phyloP scores from a whole-genome alignment of 2,329 filamentous ascomycete species.

The Cordyceps militaris region DNA sequence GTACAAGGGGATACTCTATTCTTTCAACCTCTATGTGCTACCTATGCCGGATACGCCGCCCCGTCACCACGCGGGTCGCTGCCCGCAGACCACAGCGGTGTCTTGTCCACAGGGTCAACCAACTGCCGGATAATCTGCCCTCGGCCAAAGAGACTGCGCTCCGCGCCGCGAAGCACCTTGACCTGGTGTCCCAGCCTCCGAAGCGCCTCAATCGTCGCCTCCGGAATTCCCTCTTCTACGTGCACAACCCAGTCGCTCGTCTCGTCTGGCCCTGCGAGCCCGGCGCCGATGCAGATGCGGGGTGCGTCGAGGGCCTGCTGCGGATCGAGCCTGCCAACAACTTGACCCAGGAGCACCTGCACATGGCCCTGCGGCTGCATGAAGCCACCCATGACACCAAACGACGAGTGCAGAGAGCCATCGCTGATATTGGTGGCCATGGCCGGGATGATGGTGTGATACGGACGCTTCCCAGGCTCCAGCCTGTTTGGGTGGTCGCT shows the following conservation, averaged over 20 bases:
- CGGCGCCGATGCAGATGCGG: slow-evolving; percentile 77
- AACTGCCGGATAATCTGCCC: slow-evolving; percentile 80
- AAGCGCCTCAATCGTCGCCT: slow-evolving; percentile 61
- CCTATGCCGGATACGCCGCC: slow-evolving; percentile 54
- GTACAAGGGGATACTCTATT: too few species aligned
- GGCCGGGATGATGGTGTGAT: slow-evolving; percentile 96
- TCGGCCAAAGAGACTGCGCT: slow-evolving; percentile 67
- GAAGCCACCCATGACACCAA: slow-evolving; percentile 96
- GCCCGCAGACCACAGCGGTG: slow-evolving; percentile 74
- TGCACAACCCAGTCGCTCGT: slow-evolving; percentile 60
- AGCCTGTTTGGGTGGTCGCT: slow-evolving; percentile 70
- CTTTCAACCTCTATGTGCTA: too few species aligned
- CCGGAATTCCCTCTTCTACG: slow-evolving; percentile 74
- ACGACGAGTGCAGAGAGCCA: slow-evolving; percentile 71
- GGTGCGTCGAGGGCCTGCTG: slow-evolving; percentile 89
- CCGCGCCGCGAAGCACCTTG: slow-evolving; percentile 56
- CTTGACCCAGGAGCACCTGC: slow-evolving; percentile 84
- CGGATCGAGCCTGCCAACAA: slow-evolving; percentile 72
- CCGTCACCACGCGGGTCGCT: slow-evolving; percentile 88
- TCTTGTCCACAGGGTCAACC: slow-evolving; percentile 60
- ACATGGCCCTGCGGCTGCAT: slow-evolving; percentile 98
- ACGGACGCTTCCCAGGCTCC: slow-evolving; percentile 77
- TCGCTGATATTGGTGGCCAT: slow-evolving; percentile 74
- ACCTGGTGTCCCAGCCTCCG: slow-evolving; percentile 66
- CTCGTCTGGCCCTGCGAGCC: slow-evolving; percentile 55